phyloP scores from a whole-genome alignment of 345 rosid species.

The Dovyalis caffra region DNA sequence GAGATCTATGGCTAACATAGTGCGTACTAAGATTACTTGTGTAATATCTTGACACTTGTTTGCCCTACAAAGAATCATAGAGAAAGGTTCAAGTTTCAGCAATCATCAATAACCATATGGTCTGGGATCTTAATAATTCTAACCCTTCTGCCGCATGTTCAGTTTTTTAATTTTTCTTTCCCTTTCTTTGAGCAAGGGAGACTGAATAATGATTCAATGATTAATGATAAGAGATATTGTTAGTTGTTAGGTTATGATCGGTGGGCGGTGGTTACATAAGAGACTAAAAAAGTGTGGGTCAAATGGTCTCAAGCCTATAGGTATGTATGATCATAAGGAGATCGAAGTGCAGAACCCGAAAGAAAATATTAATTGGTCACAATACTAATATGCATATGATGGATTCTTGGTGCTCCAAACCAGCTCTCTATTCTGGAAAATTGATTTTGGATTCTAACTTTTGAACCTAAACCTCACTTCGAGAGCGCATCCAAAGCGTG shows the following conservation, averaged over 20 bases:
- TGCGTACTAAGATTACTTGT: constrained; percentile 18
- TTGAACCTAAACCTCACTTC: not conserved
- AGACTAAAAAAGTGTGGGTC: constrained; percentile 6
- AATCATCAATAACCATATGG: not conserved
- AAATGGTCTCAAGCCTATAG: not conserved
- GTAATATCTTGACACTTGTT: constrained; percentile 24
- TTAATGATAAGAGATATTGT: constrained; percentile 17
- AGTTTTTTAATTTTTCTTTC: not conserved
- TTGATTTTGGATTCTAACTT: not conserved
- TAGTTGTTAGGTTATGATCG: not conserved
- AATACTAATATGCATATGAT: too few species aligned
- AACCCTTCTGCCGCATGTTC: not conserved
- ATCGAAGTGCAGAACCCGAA: not conserved
- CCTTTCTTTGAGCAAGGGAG: not conserved
- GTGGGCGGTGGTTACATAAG: constrained; percentile 21
- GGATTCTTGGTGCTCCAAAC: not conserved
- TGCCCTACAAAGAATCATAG: constrained; percentile 22
- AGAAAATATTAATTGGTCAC: too few species aligned
- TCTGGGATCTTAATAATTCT: constrained; percentile 7
- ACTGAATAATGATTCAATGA: constrained; percentile 28
- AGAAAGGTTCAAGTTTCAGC: constrained; percentile 1
- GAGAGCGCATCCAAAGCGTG: not conserved
- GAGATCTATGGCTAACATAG: constrained; percentile 12
- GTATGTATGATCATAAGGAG: not conserved
- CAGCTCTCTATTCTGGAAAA: not conserved